A percentile compares a stretch with the other conserved stretches of the same genome.
These are phyloP conservation scores for Rosa hybrid DNA, from an alignment of 331 rosid species.

Conservation along the genomic window DNA sequence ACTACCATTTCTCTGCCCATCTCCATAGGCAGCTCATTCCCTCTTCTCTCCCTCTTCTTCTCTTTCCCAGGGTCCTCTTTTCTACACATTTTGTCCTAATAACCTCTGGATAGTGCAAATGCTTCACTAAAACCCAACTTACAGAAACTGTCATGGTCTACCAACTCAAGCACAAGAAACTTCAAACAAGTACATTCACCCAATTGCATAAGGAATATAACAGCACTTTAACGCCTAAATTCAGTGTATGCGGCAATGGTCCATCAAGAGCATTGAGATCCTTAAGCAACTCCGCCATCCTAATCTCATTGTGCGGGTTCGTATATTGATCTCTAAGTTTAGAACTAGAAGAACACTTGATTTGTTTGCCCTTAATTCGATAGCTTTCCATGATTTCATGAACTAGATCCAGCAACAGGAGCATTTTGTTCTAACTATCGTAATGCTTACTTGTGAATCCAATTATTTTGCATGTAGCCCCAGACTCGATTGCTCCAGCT, in stretches of 20 bases:
- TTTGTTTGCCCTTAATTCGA: neutral
- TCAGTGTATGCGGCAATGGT: too few species aligned
- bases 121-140: neutral
- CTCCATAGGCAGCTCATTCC: too few species aligned
- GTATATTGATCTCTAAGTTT: conserved; percentile 78
- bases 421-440: too few species aligned
- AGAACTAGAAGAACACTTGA: conserved; percentile 64
- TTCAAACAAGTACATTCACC: neutral
- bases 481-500: neutral
- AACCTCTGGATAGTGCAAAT: neutral
- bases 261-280: too few species aligned
- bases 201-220: neutral
- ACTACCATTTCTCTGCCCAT: neutral
- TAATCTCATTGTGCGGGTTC: conserved; percentile 72
- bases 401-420: neutral
- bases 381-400: neutral
- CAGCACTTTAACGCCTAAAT: conserved; percentile 25
- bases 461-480: neutral
- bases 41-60: too few species aligned
- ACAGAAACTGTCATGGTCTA: neutral
- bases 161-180: neutral
- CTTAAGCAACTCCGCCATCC: conserved; percentile 45
- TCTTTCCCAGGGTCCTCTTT: too few species aligned
- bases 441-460: neutral
- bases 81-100: too few species aligned